These are phyloP conservation scores for Fraxinus quadrangulata DNA, from an alignment of 257 asterid species.

Conservation along the genomic window DNA sequence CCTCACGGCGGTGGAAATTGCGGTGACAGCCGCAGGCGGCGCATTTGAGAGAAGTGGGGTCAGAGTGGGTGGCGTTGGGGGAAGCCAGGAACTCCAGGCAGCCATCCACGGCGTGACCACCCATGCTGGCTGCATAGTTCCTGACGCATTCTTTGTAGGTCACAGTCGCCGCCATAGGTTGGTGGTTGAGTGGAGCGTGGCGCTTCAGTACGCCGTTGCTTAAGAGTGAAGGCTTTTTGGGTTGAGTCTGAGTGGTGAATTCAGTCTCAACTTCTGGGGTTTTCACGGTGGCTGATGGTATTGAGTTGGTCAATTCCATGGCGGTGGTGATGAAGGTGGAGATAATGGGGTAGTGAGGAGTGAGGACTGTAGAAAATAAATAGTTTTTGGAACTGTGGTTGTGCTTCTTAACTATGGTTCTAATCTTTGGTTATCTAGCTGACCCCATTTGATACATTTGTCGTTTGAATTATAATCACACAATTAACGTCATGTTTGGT, in stretches of 20 bases:
- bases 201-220: slow-evolving; percentile 52
- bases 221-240: slow-evolving; percentile 23
- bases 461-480: background rate
- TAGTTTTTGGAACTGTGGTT: slow-evolving; percentile 37
- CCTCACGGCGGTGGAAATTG: slow-evolving; percentile 65
- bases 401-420: slow-evolving; percentile 24
- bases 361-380: slow-evolving; percentile 25
- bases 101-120: slow-evolving; percentile 61
- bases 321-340: slow-evolving; percentile 30
- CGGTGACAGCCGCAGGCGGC: slow-evolving; percentile 70
- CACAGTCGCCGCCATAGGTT: slow-evolving; percentile 31
- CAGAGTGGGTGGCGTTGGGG: slow-evolving; percentile 33
- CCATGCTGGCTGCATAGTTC: slow-evolving; percentile 58
- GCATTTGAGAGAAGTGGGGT: slow-evolving; percentile 46
- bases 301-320: slow-evolving; percentile 41
- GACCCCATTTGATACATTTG: slow-evolving; percentile 17
- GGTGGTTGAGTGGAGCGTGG: slow-evolving; percentile 47
- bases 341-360: slow-evolving; percentile 17
- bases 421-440: slow-evolving; percentile 29
- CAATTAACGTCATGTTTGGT: no score
- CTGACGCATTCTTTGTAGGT: slow-evolving; percentile 50
- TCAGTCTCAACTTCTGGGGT: slow-evolving; percentile 43
- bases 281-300: slow-evolving; percentile 30
- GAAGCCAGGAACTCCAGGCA: slow-evolving; percentile 62
- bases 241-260: slow-evolving; percentile 36